These are phyloP conservation scores for Wickerhamiella hasegawae DNA, from an alignment of 805 yeast species.

Conservation along the genomic window DNA sequence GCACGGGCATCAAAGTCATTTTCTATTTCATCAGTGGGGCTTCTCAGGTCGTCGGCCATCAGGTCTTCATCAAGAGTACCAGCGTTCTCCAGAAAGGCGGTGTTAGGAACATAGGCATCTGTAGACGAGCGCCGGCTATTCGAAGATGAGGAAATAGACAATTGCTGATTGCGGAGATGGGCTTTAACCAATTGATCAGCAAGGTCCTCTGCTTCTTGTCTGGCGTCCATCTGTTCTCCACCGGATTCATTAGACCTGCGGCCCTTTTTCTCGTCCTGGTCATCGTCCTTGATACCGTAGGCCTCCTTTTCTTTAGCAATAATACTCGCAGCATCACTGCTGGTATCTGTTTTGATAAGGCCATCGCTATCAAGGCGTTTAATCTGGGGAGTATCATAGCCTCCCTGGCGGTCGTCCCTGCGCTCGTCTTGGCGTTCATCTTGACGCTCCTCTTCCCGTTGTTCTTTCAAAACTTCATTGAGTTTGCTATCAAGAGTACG, in stretches of 20 bases:
- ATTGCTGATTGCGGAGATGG: constrained; percentile 8
- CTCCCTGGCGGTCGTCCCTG: background rate
- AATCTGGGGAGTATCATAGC: background rate
- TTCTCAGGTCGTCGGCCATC: background rate
- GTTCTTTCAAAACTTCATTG: constrained; percentile 3
- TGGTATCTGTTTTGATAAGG: background rate
- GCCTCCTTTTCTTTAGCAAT: background rate
- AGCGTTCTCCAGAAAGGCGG: constrained; percentile 7
- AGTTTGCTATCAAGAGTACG: constrained; percentile 10
- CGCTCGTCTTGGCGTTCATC: background rate
- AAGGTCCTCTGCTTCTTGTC: constrained; percentile 13
- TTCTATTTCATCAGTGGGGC: background rate
- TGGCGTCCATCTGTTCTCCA: background rate
- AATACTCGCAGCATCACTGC: background rate
- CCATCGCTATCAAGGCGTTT: background rate
- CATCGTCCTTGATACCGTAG: background rate
- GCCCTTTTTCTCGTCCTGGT: background rate
- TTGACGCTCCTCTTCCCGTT: background rate
- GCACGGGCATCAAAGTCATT: constrained; percentile 3
- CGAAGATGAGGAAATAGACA: background rate
- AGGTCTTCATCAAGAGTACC: constrained; percentile 6
- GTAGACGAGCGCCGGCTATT: background rate
- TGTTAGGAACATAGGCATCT: constrained; percentile 6
- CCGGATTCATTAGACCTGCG: background rate
- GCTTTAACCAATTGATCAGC: constrained; percentile 13